phyloP scores from a whole-genome alignment of 768 basidiomycete genomes.

The Pholiota conissans region DNA sequence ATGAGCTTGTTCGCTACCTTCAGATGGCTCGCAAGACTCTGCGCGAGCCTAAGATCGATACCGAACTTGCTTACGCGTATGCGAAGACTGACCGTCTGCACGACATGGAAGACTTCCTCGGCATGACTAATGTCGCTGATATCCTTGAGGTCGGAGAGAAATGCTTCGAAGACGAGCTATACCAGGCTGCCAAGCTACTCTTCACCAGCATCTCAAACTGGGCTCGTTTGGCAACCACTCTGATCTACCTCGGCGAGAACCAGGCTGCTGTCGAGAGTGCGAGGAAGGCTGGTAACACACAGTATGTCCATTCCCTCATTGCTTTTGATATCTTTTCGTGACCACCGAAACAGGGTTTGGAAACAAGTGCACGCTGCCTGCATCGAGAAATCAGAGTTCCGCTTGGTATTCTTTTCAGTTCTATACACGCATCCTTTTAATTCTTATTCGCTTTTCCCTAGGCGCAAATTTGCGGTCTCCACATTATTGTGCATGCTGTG shows the following conservation, averaged over 20 bases:
- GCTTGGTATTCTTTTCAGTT: conserved; percentile 51
- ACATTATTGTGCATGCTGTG: conserved; percentile 92
- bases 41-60: conserved; percentile 97
- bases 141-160: conserved; percentile 97
- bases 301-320: conserved; percentile 51
- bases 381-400: conserved; percentile 96
- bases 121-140: conserved; percentile 98
- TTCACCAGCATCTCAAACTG: conserved; percentile 99
- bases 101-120: conserved; percentile 99
- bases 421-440: neutral
- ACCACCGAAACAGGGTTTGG: conserved; percentile 74
- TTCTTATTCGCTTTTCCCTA: conserved; percentile 22
- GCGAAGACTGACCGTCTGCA: conserved; percentile 96
- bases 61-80: conserved; percentile 96
- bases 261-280: conserved; percentile 98
- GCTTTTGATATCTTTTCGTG: conserved; percentile 5
- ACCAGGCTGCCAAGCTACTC: conserved; percentile 93
- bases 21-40: conserved; percentile 99
- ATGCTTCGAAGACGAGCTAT: conserved; percentile 97
- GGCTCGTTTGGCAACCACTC: conserved; percentile 95
- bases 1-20: conserved; percentile 93
- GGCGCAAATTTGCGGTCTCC: conserved; percentile 99
- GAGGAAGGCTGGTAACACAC: conserved; percentile 98
- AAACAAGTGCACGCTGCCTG: conserved; percentile 99
- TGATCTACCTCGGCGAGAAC: conserved; percentile 98